Conservation (phyloP, 208 protist genomes). For the Acanthamoeba triangularis region DNA sequence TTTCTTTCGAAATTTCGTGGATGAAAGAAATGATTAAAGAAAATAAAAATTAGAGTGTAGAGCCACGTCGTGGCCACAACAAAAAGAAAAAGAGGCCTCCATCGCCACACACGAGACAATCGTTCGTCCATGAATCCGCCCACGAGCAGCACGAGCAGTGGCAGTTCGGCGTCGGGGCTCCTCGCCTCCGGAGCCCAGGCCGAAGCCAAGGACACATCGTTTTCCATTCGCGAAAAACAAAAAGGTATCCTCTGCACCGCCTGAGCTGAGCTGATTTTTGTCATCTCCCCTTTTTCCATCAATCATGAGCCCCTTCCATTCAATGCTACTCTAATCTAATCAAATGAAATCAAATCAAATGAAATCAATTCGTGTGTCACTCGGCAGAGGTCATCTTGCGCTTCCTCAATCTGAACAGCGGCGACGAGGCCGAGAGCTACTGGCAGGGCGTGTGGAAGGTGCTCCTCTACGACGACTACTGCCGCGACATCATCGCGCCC, state of each 20-base stretch:
- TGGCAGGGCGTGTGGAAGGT: conserved; percentile 91
- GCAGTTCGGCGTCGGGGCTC: not conserved
- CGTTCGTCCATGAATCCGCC: not conserved
- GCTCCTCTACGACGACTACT: conserved; percentile 92
- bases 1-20: no score
- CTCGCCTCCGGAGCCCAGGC: not conserved
- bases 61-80: no score
- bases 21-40: no score
- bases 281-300: not conserved
- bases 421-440: conserved; percentile 10
- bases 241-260: conserved; percentile 14
- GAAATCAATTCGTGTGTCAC: not conserved
- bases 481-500: conserved; percentile 92
- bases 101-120: no score
- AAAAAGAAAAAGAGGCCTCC: not conserved
- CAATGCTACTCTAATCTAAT: no score
- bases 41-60: no score
- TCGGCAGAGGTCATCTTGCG: conserved; percentile 55
- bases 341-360: not conserved
- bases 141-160: conserved; percentile 8
- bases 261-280: not conserved
- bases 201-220: conserved; percentile 13
- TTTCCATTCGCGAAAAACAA: conserved; percentile 75
- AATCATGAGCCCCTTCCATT: not conserved
- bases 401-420: conserved; percentile 55